Conservation (phyloP, 2,329 filamentous ascomycete genomes). For the Xylaria sp. region DNA sequence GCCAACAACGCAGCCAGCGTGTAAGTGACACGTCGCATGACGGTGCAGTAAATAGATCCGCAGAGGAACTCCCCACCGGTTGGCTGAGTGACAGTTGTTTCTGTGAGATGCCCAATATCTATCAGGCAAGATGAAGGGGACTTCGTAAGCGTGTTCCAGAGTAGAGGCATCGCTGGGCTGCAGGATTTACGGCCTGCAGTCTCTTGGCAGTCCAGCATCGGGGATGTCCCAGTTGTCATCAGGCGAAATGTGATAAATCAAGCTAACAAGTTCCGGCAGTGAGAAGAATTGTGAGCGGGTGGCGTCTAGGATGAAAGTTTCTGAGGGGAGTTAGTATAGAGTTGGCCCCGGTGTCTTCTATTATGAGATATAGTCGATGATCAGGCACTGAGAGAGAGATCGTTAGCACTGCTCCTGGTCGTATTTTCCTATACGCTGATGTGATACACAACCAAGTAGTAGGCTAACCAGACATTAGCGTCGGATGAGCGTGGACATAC, state of each 20-base stretch:
- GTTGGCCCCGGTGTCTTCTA: neutral
- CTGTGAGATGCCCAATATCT: slow-evolving; percentile 23
- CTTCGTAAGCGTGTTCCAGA: slow-evolving; percentile 29
- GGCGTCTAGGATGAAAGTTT: slow-evolving; percentile 22
- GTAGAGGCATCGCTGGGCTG: slow-evolving; percentile 12
- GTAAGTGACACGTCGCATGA: slow-evolving; percentile 45
- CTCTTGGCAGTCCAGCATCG: slow-evolving; percentile 28
- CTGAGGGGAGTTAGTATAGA: neutral
- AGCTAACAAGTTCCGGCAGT: slow-evolving; percentile 14
- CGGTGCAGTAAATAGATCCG: slow-evolving; percentile 39
- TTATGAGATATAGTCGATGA: slow-evolving; percentile 13
- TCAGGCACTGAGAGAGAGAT: slow-evolving; percentile 21
- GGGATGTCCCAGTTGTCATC: slow-evolving; percentile 29
- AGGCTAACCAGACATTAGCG: neutral
- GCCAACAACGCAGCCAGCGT: slow-evolving; percentile 31
- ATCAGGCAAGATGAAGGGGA: slow-evolving; percentile 16
- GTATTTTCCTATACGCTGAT: neutral
- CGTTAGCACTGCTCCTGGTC: slow-evolving; percentile 18
- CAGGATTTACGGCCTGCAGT: slow-evolving; percentile 27
- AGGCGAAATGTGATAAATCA: slow-evolving; percentile 35
- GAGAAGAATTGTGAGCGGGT: slow-evolving; percentile 21
- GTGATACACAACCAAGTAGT: neutral
- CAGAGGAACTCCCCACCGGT: slow-evolving; percentile 16
- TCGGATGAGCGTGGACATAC: slow-evolving; percentile 19
- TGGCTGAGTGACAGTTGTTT: slow-evolving; percentile 24